These are phyloP conservation scores for Schizopora paradoxa DNA, from an alignment of 1,284 basidiomycete genomes.

Conservation along the genomic window DNA sequence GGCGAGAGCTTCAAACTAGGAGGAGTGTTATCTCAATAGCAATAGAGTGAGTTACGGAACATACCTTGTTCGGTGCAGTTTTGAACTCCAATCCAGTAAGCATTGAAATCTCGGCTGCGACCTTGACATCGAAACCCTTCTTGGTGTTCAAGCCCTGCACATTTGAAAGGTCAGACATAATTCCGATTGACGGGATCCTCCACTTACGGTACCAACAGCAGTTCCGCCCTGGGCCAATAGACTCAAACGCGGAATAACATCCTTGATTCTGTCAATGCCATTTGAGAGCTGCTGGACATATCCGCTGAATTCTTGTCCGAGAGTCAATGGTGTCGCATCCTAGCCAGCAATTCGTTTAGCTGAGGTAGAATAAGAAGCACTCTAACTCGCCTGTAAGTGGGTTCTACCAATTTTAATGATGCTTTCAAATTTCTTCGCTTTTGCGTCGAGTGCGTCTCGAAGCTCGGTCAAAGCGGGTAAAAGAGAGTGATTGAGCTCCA, in stretches of 20 bases:
- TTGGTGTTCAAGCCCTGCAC: conserved; percentile 91
- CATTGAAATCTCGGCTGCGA: conserved; percentile 90
- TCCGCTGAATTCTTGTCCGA: conserved; percentile 98
- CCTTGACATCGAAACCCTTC: conserved; percentile 93
- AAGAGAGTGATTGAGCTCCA: conserved; percentile 77
- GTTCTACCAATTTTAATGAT: conserved; percentile 99
- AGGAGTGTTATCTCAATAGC: conserved; percentile 12
- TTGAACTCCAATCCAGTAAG: conserved; percentile 89
- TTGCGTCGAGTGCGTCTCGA: conserved; percentile 78
- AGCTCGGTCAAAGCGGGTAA: conserved; percentile 86
- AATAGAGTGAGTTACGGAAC: conserved; percentile 14
- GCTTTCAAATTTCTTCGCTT: conserved; percentile 75
- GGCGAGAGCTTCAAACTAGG: conserved; percentile 95
- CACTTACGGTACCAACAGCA: conserved; percentile 89
- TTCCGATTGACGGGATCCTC: not conserved
- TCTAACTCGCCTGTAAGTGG: conserved; percentile 70
- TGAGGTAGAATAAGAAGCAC: conserved; percentile 1
- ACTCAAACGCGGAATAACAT: conserved; percentile 81
- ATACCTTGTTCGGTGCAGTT: conserved; percentile 96
- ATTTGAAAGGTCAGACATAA: conserved; percentile 1
- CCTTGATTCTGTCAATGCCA: conserved; percentile 84
- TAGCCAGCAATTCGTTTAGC: conserved; percentile 28
- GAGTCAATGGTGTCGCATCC: conserved; percentile 96
- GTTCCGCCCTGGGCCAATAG: conserved; percentile 97
- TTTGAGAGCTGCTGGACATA: conserved; percentile 95